These are phyloP conservation scores for Xylariaceae sp. DNA, from an alignment of 2,329 filamentous ascomycete species.

Conservation along the genomic window DNA sequence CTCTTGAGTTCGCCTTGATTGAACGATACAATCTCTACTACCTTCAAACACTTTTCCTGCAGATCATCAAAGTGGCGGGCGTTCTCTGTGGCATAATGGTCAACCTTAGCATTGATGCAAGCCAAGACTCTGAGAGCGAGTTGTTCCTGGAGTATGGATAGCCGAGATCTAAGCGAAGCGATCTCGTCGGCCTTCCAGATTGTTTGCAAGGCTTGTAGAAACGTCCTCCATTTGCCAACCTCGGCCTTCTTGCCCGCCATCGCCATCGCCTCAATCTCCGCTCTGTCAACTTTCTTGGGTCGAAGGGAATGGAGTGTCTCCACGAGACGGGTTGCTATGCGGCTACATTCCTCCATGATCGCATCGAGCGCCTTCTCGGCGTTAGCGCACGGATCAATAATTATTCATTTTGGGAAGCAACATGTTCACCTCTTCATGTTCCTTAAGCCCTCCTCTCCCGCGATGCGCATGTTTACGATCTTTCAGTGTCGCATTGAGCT, in stretches of 20 bases:
- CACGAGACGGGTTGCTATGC: background rate
- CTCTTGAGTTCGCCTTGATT: background rate
- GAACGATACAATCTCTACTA: background rate
- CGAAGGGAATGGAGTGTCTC: background rate
- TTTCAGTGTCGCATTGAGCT: background rate
- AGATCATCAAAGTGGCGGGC: background rate
- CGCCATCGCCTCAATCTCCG: background rate
- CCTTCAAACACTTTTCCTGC: background rate
- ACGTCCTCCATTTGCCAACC: background rate
- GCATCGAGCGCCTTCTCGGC: background rate
- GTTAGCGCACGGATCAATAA: too few species aligned
- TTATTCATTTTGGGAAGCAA: background rate
- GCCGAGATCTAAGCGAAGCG: background rate
- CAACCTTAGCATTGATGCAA: background rate
- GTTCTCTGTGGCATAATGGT: background rate
- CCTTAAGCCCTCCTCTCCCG: background rate
- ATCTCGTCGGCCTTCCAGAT: background rate
- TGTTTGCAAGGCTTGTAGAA: background rate
- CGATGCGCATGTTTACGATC: background rate
- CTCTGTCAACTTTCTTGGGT: background rate
- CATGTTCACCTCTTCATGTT: background rate
- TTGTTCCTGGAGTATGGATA: background rate
- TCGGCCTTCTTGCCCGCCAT: background rate
- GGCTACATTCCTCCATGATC: background rate
- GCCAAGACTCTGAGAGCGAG: background rate